phyloP scores from a whole-genome alignment of 805 yeast species.

The Komagataella pseudopastoris region DNA sequence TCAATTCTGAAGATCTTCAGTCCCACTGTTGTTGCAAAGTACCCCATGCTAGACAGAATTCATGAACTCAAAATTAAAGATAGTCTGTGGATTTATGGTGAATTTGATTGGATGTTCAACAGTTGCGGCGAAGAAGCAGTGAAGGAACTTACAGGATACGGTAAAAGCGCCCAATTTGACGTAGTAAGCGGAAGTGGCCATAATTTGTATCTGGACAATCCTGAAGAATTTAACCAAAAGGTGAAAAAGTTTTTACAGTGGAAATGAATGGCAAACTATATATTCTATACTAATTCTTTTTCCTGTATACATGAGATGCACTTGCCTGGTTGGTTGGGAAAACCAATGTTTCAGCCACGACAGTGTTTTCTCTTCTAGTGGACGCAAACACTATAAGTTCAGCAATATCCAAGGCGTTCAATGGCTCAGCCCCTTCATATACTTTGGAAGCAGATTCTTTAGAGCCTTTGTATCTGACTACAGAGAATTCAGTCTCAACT shows the following conservation, averaged over 20 bases:
- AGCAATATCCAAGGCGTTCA: conserved; percentile 62
- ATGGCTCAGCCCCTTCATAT: conserved; percentile 56
- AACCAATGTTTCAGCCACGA: conserved; percentile 68
- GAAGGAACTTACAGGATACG: conserved; percentile 9
- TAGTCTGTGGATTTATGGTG: conserved; percentile 46
- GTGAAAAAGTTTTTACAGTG: conserved; percentile 23
- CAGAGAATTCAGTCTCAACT: conserved; percentile 67
- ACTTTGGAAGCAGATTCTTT: conserved; percentile 45
- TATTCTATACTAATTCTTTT: neutral
- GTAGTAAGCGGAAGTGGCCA: conserved; percentile 54
- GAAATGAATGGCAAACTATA: conserved; percentile 1
- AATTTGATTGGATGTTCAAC: conserved; percentile 63
- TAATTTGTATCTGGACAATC: conserved; percentile 62
- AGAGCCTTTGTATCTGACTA: conserved; percentile 55
- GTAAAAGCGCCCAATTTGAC: conserved; percentile 18
- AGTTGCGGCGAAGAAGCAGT: conserved; percentile 40
- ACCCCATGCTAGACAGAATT: conserved; percentile 53
- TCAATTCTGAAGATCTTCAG: conserved; percentile 34
- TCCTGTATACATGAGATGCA: conserved; percentile 43
- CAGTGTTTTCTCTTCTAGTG: conserved; percentile 58
- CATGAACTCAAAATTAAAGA: conserved; percentile 15
- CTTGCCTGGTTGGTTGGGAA: conserved; percentile 83
- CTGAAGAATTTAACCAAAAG: conserved; percentile 33
- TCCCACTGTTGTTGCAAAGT: conserved; percentile 46
- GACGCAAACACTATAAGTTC: conserved; percentile 57